These are phyloP conservation scores for Stipa capillata DNA, from an alignment of 176 grass and related monocot genomes.

Conservation along the genomic window DNA sequence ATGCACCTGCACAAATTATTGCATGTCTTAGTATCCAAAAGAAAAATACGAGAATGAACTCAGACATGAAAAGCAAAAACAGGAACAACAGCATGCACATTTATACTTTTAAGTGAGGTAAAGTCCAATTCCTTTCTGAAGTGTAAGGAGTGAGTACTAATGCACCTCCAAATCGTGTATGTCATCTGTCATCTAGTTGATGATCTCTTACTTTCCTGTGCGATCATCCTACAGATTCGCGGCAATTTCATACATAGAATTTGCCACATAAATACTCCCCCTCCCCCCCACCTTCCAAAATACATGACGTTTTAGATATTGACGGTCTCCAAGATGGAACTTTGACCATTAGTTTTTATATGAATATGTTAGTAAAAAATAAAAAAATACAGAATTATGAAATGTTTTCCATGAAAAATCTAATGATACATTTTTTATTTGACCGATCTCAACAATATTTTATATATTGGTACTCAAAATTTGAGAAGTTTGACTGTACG, in stretches of 20 bases:
- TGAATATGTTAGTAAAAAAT: too few relatives aligned
- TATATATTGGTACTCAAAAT: too few relatives aligned
- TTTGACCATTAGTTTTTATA: too few relatives aligned
- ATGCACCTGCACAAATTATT: conserved; percentile 65
- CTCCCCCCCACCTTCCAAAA: too few relatives aligned
- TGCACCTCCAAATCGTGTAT: neutral
- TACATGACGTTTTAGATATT: too few relatives aligned
- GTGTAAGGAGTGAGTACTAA: neutral
- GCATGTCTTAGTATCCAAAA: conserved; percentile 2
- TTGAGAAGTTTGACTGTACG: too few relatives aligned
- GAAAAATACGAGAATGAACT: neutral
- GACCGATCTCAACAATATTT: too few relatives aligned
- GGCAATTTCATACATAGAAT: neutral
- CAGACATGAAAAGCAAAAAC: neutral
- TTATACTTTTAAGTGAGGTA: neutral
- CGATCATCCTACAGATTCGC: neutral
- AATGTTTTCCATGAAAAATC: too few relatives aligned
- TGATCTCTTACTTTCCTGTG: neutral
- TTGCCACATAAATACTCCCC: neutral
- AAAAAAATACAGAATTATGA: too few relatives aligned
- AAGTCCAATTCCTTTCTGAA: neutral
- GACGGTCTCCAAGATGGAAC: too few relatives aligned
- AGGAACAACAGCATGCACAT: neutral
- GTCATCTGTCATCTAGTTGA: neutral
- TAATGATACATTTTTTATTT: too few relatives aligned